These are phyloP conservation scores for Blastocystis sp. DNA, from an alignment of 352 stramenopile species.

Conservation along the genomic window DNA sequence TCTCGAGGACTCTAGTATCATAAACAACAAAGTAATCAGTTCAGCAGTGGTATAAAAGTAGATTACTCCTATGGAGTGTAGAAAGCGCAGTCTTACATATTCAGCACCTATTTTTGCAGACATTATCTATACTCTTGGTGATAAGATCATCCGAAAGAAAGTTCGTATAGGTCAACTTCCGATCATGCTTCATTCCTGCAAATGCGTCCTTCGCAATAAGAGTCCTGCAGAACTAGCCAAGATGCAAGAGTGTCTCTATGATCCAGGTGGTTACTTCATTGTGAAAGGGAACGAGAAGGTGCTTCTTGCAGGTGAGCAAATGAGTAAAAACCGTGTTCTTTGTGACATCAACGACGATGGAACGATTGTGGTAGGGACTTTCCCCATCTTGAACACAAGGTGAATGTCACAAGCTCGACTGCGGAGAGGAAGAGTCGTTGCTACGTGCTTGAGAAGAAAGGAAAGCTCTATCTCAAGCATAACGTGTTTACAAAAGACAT, in stretches of 20 bases:
- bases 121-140: conserved; percentile 90
- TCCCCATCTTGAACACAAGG: conserved; percentile 72
- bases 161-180: conserved; percentile 86
- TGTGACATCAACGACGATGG: conserved; percentile 84
- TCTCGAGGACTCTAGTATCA: conserved; percentile 90
- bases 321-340: conserved; percentile 98
- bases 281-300: conserved; percentile 96
- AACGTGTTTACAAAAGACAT: conserved; percentile 80
- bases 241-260: conserved; percentile 97
- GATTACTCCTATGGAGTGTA: conserved; percentile 93
- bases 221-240: conserved; percentile 84
- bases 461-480: conserved; percentile 93
- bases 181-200: conserved; percentile 93
- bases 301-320: conserved; percentile 97
- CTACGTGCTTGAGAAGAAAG: conserved; percentile 94
- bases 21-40: conserved; percentile 68
- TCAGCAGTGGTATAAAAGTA: background rate
- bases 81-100: conserved; percentile 96
- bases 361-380: conserved; percentile 49
- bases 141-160: conserved; percentile 93
- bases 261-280: conserved; percentile 98
- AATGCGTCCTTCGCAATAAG: conserved; percentile 90
- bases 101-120: conserved; percentile 96
- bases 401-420: conserved; percentile 93
- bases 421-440: conserved; percentile 92